Evolutionary conservation across 192 early-diverging fungal species (phyloP), one percentile per base, ranked within the genome.

Genomic region (Cetraspora pellucida): DNA sequence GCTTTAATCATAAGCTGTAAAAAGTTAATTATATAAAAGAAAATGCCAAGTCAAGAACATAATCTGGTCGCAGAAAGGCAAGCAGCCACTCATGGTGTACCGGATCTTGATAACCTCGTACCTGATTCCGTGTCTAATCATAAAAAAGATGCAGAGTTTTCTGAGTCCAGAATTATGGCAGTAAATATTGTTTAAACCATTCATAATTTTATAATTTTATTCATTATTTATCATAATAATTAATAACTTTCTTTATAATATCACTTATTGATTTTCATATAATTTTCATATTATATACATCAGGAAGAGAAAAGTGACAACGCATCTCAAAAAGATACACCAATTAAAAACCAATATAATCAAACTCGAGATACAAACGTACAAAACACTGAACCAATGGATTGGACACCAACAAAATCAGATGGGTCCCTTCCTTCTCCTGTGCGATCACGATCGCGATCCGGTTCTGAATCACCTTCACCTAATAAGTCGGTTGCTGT

Each of bases 371-470:
- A 61, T 27, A 14, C 16, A 65, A 19, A 23, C 11, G 28, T 28
- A 3, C 3, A 28, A 19, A 65, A 45, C 10, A 19, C 31, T 44
- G 30, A 65, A 65, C 37, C 17, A 1, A 65, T 44, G 63, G 63
- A 65, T 2, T 65, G 30, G 63, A n/a, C 30, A 7, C 37, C 63
- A 11, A 10, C 63, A 23, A 65, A 61, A 61, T 61, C 59, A 19
- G 59, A 61, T 16, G 11, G 25, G 2, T 61, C 59, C 2, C 17
- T 65, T 10, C 30, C 28, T 65, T 44, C 31, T 16, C 28, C 63
- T 44, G 8, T 43, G n/a, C 16, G 63, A 10, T 65, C 63, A 31
- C 63, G 63, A 37, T 65, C 63, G 10, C 63, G 31, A 45, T 65
- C 63, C 6, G 30, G 30, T n/a, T 44, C 28, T 19, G 16, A 28